Conservation (phyloP, 371 early-diverging fungal genomes). For the Conidiobolus incongruus region DNA sequence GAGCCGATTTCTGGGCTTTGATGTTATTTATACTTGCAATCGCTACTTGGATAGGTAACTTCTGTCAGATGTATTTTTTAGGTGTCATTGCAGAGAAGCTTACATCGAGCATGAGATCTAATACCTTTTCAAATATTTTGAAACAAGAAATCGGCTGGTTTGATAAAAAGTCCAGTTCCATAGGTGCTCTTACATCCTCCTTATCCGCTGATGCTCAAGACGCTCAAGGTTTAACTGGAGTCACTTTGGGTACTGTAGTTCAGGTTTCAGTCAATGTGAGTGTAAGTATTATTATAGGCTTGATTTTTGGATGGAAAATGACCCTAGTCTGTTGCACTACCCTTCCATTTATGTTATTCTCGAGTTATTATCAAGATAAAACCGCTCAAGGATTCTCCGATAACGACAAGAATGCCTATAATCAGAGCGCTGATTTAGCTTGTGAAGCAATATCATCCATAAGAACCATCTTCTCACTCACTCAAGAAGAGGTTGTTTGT, state of each 20-base stretch:
- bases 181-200: slow-evolving; percentile 61
- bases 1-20: slow-evolving; percentile 49
- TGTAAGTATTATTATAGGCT: slow-evolving; percentile 19
- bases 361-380: slow-evolving; percentile 4
- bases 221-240: slow-evolving; percentile 22
- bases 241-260: slow-evolving; percentile 6
- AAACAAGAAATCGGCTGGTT: slow-evolving; percentile 70
- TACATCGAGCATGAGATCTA: slow-evolving; percentile 29
- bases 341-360: slow-evolving; percentile 12
- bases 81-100: slow-evolving; percentile 26
- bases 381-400: slow-evolving; percentile 11
- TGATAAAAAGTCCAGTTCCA: slow-evolving; percentile 51
- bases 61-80: slow-evolving; percentile 15
- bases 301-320: slow-evolving; percentile 36
- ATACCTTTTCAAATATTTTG: slow-evolving; percentile 30
- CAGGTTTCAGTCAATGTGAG: slow-evolving; percentile 5
- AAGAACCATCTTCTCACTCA: slow-evolving; percentile 67
- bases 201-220: slow-evolving; percentile 55
- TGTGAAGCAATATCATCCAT: slow-evolving; percentile 69
- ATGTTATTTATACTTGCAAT: slow-evolving; percentile 44
- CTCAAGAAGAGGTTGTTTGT: slow-evolving; percentile 43
- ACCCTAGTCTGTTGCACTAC: slow-evolving; percentile 33
- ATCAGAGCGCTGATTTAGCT: slow-evolving; percentile 43
- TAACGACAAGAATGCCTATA: slow-evolving; percentile 35
- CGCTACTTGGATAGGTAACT: slow-evolving; percentile 18